Evolutionary conservation across 179 eudicot species (phyloP).

Genomic region (Heliamphora pulchella): DNA sequence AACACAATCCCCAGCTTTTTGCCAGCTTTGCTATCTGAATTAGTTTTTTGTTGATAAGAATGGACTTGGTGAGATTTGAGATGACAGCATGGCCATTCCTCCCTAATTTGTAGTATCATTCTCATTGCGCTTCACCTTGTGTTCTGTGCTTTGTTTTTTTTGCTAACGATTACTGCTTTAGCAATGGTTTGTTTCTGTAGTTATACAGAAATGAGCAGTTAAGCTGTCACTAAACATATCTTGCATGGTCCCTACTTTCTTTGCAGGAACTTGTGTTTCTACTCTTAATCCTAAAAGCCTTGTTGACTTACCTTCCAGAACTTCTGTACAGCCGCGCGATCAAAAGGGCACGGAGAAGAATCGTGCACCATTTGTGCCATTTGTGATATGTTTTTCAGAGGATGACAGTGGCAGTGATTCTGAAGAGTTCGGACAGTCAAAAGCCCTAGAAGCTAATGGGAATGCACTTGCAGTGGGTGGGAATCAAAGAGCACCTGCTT

Average conservation of each 20-base stretch:
- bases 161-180: background rate
- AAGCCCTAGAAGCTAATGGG: constrained; percentile 16
- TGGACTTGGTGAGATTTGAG: constrained; percentile 8
- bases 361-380: constrained; percentile 40
- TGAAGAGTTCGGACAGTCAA: constrained; percentile 32
- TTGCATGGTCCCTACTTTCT: constrained; percentile 11
- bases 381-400: constrained; percentile 72
- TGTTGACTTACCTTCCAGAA: constrained; percentile 21
- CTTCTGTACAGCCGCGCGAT: constrained; percentile 18
- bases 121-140: background rate
- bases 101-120: background rate
- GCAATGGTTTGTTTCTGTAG: constrained; percentile 3
- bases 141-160: background rate
- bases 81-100: background rate
- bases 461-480: constrained; percentile 20
- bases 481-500: constrained; percentile 28
- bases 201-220: constrained; percentile 1
- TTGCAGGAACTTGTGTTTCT: constrained; percentile 30
- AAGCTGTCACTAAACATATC: constrained; percentile 3
- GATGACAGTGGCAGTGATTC: constrained; percentile 69
- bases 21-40: background rate
- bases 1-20: background rate
- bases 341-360: constrained; percentile 34
- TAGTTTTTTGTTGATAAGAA: background rate
- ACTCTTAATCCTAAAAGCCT: constrained; percentile 20